A percentile compares a stretch with the other conserved stretches of the same genome.
Evolutionary conservation across 805 yeast genomes (phyloP).

Genomic region (Hanseniaspora pseudoguilliermondii): DNA sequence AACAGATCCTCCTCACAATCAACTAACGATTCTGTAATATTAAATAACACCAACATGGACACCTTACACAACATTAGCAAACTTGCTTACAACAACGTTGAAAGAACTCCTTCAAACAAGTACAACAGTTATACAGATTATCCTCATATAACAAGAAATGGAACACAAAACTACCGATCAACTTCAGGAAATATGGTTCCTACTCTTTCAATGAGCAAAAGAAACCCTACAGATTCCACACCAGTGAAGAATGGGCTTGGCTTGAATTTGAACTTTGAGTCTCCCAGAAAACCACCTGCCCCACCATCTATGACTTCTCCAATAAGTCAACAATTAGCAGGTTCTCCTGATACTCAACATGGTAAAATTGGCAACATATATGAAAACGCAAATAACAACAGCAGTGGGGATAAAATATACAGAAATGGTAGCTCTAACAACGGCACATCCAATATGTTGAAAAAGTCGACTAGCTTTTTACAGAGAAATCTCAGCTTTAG

Average conservation of each 20-base stretch:
- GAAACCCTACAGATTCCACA: not conserved
- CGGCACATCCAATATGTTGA: constrained; percentile 8
- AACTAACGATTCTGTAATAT: constrained; percentile 11
- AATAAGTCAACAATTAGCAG: constrained; percentile 24
- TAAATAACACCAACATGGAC: constrained; percentile 1
- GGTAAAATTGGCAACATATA: not conserved
- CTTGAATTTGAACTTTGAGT: constrained; percentile 29
- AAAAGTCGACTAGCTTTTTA: constrained; percentile 9
- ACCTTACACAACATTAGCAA: not conserved
- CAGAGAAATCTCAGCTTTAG: constrained; percentile 10
- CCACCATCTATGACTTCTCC: constrained; percentile 46
- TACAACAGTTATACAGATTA: not conserved
- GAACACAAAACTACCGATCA: constrained; percentile 7
- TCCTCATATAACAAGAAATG: not conserved
- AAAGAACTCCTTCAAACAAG: not conserved
- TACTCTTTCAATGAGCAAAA: not conserved
- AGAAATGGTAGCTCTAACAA: not conserved
- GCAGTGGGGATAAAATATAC: constrained; percentile 1
- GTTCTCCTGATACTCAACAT: constrained; percentile 19
- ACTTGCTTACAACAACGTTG: not conserved
- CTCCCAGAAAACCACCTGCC: constrained; percentile 63
- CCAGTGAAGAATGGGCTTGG: not conserved
- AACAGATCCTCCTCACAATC: constrained; percentile 2
- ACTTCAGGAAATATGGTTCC: not conserved
- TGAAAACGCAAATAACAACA: not conserved